These are phyloP conservation scores for Xylariaceae sp. DNA, from an alignment of 2,329 filamentous ascomycete species.

Conservation along the genomic window DNA sequence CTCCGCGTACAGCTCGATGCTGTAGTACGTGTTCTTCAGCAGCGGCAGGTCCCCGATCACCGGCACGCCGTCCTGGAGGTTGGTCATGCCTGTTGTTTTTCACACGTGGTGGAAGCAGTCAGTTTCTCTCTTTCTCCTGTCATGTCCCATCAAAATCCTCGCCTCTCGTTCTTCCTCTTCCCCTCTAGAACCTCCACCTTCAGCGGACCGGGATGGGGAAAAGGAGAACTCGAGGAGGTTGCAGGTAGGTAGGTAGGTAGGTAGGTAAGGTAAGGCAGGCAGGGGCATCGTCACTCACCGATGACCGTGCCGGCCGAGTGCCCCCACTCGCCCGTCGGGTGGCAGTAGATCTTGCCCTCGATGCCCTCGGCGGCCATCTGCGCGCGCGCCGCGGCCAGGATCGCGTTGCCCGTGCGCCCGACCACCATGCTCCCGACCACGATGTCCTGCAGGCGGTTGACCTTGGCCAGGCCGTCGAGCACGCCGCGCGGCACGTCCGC, in stretches of 20 bases:
- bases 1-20: slow-evolving; percentile 41
- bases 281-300: no score
- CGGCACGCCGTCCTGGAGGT: slow-evolving; percentile 39
- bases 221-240: no score
- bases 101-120: no score
- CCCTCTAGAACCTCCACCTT: no score
- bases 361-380: slow-evolving; percentile 37
- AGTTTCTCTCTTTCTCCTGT: no score
- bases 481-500: slow-evolving; percentile 34
- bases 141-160: no score
- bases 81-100: slow-evolving; percentile 45
- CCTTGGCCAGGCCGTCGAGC: slow-evolving; percentile 35
- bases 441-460: slow-evolving; percentile 41
- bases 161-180: no score
- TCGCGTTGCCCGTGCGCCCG: slow-evolving; percentile 36
- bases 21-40: slow-evolving; percentile 39
- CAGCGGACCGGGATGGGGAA: no score
- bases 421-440: slow-evolving; percentile 35
- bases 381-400: slow-evolving; percentile 29
- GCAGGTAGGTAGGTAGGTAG: no score
- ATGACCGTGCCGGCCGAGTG: slow-evolving; percentile 41
- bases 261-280: no score
- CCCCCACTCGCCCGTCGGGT: slow-evolving; percentile 44
- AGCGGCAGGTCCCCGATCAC: slow-evolving; percentile 38
- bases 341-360: slow-evolving; percentile 39